Conservation (phyloP, 257 asterid species). For the Solanum gracilifrons region DNA sequence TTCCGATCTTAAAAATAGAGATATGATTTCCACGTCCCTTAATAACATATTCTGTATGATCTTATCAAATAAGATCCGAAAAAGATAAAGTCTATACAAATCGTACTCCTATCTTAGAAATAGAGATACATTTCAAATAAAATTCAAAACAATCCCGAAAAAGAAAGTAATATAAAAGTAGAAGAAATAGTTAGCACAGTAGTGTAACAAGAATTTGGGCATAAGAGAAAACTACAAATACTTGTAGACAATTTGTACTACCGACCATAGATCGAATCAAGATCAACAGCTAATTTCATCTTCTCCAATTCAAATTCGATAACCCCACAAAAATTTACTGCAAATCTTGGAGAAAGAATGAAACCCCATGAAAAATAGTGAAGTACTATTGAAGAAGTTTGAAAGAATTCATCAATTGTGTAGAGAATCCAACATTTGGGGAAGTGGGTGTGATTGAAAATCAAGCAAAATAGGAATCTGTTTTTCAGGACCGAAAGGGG, state of each 20-base stretch:
- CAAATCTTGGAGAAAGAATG: not conserved
- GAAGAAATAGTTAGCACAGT: not conserved
- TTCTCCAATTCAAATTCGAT: not conserved
- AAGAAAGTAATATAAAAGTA: not conserved
- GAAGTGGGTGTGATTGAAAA: not conserved
- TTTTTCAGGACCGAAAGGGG: slow-evolving; percentile 41
- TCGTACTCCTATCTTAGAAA: accelerated
- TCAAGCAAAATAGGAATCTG: slow-evolving; percentile 58
- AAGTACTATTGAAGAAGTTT: not conserved
- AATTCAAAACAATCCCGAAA: not conserved
- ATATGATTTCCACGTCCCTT: too few relatives aligned
- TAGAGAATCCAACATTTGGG: not conserved
- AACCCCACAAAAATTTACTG: not conserved
- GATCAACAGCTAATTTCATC: not conserved
- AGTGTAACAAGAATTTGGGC: not conserved
- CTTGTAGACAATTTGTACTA: not conserved
- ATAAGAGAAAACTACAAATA: not conserved
- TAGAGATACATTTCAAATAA: too few relatives aligned
- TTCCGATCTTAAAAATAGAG: too few relatives aligned
- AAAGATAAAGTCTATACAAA: too few relatives aligned
- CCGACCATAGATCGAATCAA: not conserved
- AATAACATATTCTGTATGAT: too few relatives aligned
- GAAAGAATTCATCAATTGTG: not conserved
- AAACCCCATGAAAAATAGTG: not conserved
- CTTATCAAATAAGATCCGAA: too few relatives aligned